phyloP scores from a whole-genome alignment of 371 early-diverging fungal species.

The Rhizopus sp. region DNA sequence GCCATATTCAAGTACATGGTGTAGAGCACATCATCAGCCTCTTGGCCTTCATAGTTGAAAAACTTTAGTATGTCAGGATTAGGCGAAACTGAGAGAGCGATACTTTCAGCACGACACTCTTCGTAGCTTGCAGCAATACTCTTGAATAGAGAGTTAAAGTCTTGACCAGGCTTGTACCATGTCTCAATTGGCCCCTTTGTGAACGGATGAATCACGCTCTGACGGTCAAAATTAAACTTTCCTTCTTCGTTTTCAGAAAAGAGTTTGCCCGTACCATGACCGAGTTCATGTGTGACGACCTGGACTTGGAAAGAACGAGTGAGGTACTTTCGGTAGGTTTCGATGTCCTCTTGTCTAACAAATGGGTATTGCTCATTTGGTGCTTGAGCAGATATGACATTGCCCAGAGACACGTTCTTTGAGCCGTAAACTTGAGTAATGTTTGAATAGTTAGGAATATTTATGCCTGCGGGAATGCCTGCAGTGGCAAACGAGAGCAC shows the following conservation, averaged over 20 bases:
- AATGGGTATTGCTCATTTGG: constrained; percentile 57
- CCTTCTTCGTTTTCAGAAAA: constrained; percentile 55
- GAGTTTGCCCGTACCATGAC: constrained; percentile 67
- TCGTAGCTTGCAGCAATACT: constrained; percentile 50
- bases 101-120: constrained; percentile 70
- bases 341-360: constrained; percentile 44
- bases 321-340: constrained; percentile 44
- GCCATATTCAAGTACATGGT: constrained; percentile 63
- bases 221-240: constrained; percentile 52
- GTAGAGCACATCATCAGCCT: constrained; percentile 56
- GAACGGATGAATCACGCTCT: constrained; percentile 46
- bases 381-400: constrained; percentile 56
- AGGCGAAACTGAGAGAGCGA: constrained; percentile 55
- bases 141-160: constrained; percentile 59
- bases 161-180: constrained; percentile 67
- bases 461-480: constrained; percentile 65
- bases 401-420: constrained; percentile 69
- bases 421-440: constrained; percentile 59
- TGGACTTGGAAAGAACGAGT: constrained; percentile 66
- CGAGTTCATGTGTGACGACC: constrained; percentile 49
- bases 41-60: constrained; percentile 52
- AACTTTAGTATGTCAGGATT: constrained; percentile 48
- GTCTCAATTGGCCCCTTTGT: constrained; percentile 47
- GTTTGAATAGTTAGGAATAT: constrained; percentile 64
- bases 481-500: constrained; percentile 59